Evolutionary conservation across 768 basidiomycete genomes (phyloP).

Genomic region (Strobilomyces confusus): DNA sequence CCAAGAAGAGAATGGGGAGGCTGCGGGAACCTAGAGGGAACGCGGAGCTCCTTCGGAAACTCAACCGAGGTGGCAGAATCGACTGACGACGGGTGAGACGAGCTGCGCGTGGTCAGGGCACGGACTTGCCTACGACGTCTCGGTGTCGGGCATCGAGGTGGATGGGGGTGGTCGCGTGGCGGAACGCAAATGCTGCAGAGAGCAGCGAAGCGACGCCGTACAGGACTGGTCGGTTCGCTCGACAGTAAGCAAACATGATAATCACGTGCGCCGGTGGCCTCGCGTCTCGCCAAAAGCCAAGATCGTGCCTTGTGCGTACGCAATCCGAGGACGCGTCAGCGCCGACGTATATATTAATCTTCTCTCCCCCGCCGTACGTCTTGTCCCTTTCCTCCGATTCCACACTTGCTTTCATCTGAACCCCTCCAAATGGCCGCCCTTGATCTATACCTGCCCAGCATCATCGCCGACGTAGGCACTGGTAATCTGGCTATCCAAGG

Average conservation of each 20-base stretch:
- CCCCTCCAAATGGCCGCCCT: slow-evolving; percentile 18
- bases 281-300: background rate
- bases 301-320: slow-evolving; percentile 5
- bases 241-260: background rate
- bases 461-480: slow-evolving; percentile 24
- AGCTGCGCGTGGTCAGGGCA: background rate
- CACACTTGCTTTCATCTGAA: slow-evolving; percentile 20
- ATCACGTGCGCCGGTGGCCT: slow-evolving; percentile 14
- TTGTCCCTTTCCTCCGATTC: slow-evolving; percentile 13
- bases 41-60: slow-evolving; percentile 63
- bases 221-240: slow-evolving; percentile 19
- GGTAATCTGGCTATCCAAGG: slow-evolving; percentile 22
- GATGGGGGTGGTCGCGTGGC: slow-evolving; percentile 26
- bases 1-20: slow-evolving; percentile 73
- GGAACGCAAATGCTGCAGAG: slow-evolving; percentile 27
- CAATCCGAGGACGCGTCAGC: slow-evolving; percentile 31
- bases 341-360: slow-evolving; percentile 12
- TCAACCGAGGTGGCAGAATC: slow-evolving; percentile 72
- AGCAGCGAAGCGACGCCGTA: slow-evolving; percentile 34
- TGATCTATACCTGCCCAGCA: slow-evolving; percentile 19
- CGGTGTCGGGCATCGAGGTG: slow-evolving; percentile 43
- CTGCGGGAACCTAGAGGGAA: slow-evolving; percentile 60
- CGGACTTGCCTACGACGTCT: slow-evolving; percentile 23
- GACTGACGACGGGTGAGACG: slow-evolving; percentile 34
- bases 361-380: slow-evolving; percentile 22